Evolutionary conservation across 176 grass and related monocot species (phyloP).

Genomic region (Musa itinerans): DNA sequence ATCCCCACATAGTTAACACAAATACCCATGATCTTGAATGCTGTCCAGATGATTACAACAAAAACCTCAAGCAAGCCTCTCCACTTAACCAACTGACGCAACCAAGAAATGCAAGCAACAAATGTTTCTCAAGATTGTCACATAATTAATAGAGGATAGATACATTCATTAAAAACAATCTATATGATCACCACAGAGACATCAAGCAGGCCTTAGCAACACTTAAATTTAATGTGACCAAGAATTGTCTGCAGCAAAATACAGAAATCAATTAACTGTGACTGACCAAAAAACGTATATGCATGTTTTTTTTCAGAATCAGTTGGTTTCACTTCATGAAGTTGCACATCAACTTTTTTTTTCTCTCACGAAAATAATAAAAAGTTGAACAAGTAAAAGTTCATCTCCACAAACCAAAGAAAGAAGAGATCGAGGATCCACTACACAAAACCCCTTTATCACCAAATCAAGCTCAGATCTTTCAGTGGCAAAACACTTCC

Average conservation of each 20-base stretch:
- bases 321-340: background rate
- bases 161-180: background rate
- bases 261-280: background rate
- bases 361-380: background rate
- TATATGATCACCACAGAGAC: background rate
- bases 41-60: background rate
- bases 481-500: background rate
- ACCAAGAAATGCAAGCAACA: background rate
- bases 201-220: background rate
- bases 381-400: background rate
- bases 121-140: background rate
- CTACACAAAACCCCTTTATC: background rate
- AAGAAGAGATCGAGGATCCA: background rate
- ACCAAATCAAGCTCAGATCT: background rate
- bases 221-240: background rate
- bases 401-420: background rate
- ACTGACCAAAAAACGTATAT: background rate
- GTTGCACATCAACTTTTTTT: background rate
- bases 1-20: background rate
- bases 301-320: no score
- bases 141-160: background rate
- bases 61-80: background rate
- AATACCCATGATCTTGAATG: background rate
- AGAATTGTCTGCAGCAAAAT: background rate
- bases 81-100: background rate